A percentile compares a stretch with the other conserved stretches of the same genome.
These are phyloP conservation scores for Dictyostelium purpureum DNA, from an alignment of 78 protist genomes.

Conservation along the genomic window DNA sequence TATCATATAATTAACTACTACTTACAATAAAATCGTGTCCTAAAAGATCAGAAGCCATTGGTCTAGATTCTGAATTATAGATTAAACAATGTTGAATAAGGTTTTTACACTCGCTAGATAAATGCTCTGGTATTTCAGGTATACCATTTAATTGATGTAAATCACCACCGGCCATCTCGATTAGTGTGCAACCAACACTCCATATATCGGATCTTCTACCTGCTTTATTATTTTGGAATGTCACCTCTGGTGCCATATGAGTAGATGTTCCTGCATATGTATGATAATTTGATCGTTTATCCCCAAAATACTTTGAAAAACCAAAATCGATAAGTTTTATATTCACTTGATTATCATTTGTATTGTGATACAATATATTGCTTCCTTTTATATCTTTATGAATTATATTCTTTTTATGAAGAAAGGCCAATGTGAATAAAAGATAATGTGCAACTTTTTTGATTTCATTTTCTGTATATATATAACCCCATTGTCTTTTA, in stretches of 20 bases:
- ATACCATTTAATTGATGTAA: too few relatives aligned
- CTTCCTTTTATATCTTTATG: too few relatives aligned
- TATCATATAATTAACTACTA: too few relatives aligned
- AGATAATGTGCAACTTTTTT: too few relatives aligned
- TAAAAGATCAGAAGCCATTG: neutral
- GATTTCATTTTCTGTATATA: too few relatives aligned
- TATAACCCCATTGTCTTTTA: too few relatives aligned
- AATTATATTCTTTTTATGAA: too few relatives aligned
- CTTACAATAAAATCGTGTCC: neutral
- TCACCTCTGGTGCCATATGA: constrained; percentile 91
- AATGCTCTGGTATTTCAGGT: neutral
- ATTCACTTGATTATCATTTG: too few relatives aligned
- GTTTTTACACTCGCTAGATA: neutral
- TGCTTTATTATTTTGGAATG: constrained; percentile 75
- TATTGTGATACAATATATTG: too few relatives aligned
- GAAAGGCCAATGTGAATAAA: too few relatives aligned
- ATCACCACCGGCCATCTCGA: constrained; percentile 83
- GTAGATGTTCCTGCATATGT: constrained; percentile 86
- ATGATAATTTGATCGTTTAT: constrained; percentile 16
- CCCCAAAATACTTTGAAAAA: neutral
- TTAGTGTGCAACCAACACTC: constrained; percentile 85
- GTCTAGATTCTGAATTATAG: neutral
- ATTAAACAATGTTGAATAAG: neutral
- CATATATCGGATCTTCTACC: constrained; percentile 83
- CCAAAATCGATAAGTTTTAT: constrained; percentile 89